Percentiles rank a stretch among this genome's conserved stretches.
These are phyloP conservation scores for Pyrenochaeta sp. DNA, from an alignment of 2,329 filamentous ascomycete species.

Conservation along the genomic window DNA sequence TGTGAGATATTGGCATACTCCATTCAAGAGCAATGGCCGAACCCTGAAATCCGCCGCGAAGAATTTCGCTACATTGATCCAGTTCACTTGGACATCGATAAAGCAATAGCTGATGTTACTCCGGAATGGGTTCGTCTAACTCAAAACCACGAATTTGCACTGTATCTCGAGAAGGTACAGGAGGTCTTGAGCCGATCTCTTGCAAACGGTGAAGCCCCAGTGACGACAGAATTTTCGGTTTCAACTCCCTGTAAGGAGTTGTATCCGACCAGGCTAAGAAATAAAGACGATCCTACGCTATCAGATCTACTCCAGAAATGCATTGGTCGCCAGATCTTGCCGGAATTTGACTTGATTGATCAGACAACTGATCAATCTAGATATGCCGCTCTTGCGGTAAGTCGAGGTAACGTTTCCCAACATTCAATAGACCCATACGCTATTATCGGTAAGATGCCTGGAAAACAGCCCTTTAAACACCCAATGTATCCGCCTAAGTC, in stretches of 20 bases:
- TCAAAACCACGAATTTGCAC: slow-evolving; percentile 58
- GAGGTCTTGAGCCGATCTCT: slow-evolving; percentile 23
- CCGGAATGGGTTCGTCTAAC: slow-evolving; percentile 60
- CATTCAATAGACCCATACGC: background rate
- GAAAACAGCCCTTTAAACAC: background rate
- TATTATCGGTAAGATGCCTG: background rate
- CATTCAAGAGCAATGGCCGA: slow-evolving; percentile 52
- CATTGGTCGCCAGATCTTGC: background rate
- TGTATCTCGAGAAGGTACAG: slow-evolving; percentile 58
- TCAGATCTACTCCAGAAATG: background rate
- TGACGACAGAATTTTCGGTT: background rate
- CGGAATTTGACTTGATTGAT: too few relatives aligned
- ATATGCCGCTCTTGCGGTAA: background rate
- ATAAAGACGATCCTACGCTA: slow-evolving; percentile 5
- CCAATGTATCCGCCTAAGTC: background rate
- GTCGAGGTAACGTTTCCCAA: background rate
- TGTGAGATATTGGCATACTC: slow-evolving; percentile 52
- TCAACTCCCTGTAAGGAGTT: background rate
- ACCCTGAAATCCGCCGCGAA: slow-evolving; percentile 40
- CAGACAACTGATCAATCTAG: background rate
- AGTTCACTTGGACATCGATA: slow-evolving; percentile 43
- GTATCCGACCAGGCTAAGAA: slow-evolving; percentile 5
- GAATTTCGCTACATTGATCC: slow-evolving; percentile 35
- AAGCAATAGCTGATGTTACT: slow-evolving; percentile 52
- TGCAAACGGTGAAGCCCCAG: background rate